Conservation (phyloP, 2,329 filamentous ascomycete species). For the Tympanopsis confertula region DNA sequence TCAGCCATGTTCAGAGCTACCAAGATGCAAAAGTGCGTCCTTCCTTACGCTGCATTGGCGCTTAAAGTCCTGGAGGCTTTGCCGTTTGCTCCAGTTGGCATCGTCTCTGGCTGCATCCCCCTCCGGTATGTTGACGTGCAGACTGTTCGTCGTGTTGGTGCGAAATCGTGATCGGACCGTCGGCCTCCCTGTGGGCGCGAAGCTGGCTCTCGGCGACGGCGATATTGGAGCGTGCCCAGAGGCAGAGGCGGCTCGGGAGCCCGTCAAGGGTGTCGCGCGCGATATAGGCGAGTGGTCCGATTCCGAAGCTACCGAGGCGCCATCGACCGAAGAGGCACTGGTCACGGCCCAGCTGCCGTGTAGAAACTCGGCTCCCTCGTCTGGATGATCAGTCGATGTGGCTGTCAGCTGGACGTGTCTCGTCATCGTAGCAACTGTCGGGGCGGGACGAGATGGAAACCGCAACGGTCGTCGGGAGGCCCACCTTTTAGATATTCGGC, state of each 20-base stretch:
- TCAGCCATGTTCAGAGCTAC: constrained; percentile 8
- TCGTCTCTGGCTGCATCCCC: constrained; percentile 1
- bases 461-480: constrained; percentile 11
- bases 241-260: constrained; percentile 31
- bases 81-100: neutral
- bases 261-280: constrained; percentile 15
- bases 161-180: constrained; percentile 41
- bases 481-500: constrained; percentile 82
- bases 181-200: constrained; percentile 45
- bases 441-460: constrained; percentile 10
- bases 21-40: constrained; percentile 22
- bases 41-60: neutral
- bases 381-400: too few species aligned
- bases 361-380: too few species aligned
- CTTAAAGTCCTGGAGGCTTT: neutral
- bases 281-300: too few species aligned
- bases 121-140: constrained; percentile 27
- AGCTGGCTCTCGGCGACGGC: constrained; percentile 26
- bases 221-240: constrained; percentile 18
- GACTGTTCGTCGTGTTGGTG: constrained; percentile 28
- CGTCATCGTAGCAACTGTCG: constrained; percentile 12
- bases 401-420: too few species aligned
- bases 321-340: too few species aligned
- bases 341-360: too few species aligned
- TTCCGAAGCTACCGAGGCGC: too few species aligned